These are phyloP conservation scores for Crucibulum laeve DNA, from an alignment of 768 basidiomycete genomes.

Conservation along the genomic window DNA sequence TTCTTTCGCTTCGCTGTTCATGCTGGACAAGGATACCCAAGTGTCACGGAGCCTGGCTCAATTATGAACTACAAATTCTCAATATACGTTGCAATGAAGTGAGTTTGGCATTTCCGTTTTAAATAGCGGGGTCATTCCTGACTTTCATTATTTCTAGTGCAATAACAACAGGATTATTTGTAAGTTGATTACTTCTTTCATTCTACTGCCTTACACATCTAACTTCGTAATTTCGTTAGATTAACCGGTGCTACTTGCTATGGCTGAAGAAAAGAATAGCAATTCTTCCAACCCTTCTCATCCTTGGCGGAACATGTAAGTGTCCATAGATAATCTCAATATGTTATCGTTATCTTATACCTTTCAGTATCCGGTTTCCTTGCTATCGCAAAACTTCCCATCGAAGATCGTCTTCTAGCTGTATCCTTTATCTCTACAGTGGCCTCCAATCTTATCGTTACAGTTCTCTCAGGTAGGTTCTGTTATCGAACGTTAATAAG, in stretches of 20 bases:
- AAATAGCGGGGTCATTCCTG: neutral
- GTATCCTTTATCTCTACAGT: neutral
- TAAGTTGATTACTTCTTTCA: neutral
- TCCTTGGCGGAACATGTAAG: neutral
- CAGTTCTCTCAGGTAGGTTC: slow-evolving; percentile 13
- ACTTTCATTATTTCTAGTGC: slow-evolving; percentile 7
- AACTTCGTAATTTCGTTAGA: slow-evolving; percentile 5
- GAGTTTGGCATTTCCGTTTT: slow-evolving; percentile 1
- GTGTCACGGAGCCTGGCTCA: slow-evolving; percentile 11
- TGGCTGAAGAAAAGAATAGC: slow-evolving; percentile 11
- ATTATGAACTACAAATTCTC: slow-evolving; percentile 15
- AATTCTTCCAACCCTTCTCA: neutral
- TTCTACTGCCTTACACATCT: neutral
- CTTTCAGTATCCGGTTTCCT: neutral
- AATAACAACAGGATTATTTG: slow-evolving; percentile 15
- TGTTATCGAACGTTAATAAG: neutral
- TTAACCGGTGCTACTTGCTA: slow-evolving; percentile 13
- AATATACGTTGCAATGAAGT: slow-evolving; percentile 16
- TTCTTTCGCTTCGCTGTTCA: slow-evolving; percentile 16
- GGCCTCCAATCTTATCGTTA: slow-evolving; percentile 13
- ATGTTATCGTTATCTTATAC: neutral
- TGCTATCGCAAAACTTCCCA: neutral
- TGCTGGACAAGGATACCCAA: slow-evolving; percentile 3
- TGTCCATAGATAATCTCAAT: neutral
- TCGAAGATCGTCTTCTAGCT: neutral